These are phyloP conservation scores for Suhomyces maxii DNA, from an alignment of 1,139 yeast species.

Conservation along the genomic window DNA sequence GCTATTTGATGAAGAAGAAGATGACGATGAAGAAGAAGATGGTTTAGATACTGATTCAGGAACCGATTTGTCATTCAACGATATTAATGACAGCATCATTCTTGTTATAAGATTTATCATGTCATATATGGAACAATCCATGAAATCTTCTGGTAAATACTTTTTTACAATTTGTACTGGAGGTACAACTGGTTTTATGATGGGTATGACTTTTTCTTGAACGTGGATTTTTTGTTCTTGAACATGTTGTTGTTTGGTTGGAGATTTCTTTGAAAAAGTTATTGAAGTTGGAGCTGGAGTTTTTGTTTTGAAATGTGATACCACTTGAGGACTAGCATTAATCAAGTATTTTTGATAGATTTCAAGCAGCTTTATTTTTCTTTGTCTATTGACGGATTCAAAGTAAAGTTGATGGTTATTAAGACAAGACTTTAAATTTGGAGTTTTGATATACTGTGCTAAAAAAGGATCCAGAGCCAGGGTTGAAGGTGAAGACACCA, in stretches of 20 bases:
- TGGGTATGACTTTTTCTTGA: slow-evolving; percentile 1
- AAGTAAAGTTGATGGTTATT: slow-evolving; percentile 27
- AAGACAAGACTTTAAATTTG: slow-evolving; percentile 18
- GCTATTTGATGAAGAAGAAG: slow-evolving; percentile 18
- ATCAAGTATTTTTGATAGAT: slow-evolving; percentile 29
- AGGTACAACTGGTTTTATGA: slow-evolving; percentile 3
- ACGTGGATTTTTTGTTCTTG: slow-evolving; percentile 2
- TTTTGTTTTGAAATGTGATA: slow-evolving; percentile 3
- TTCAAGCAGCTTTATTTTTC: slow-evolving; percentile 26
- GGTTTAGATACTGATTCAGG: slow-evolving; percentile 37
- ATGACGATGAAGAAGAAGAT: slow-evolving; percentile 12
- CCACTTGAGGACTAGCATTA: slow-evolving; percentile 5
- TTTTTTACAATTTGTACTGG: slow-evolving; percentile 6
- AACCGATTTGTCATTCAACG: slow-evolving; percentile 61
- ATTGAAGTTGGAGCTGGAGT: slow-evolving; percentile 1
- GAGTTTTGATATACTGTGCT: slow-evolving; percentile 29
- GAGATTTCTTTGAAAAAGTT: not conserved
- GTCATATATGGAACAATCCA: slow-evolving; percentile 68
- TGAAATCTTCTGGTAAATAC: slow-evolving; percentile 56
- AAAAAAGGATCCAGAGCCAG: slow-evolving; percentile 26
- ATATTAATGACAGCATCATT: slow-evolving; percentile 73
- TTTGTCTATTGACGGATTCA: slow-evolving; percentile 22
- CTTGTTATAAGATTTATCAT: slow-evolving; percentile 71
- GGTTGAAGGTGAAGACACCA: slow-evolving; percentile 3
- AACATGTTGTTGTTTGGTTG: not conserved